Percentiles rank a stretch among this genome's conserved stretches.
Conservation (phyloP, 2,329 filamentous ascomycete species). For the Colletotrichum sp. region DNA sequence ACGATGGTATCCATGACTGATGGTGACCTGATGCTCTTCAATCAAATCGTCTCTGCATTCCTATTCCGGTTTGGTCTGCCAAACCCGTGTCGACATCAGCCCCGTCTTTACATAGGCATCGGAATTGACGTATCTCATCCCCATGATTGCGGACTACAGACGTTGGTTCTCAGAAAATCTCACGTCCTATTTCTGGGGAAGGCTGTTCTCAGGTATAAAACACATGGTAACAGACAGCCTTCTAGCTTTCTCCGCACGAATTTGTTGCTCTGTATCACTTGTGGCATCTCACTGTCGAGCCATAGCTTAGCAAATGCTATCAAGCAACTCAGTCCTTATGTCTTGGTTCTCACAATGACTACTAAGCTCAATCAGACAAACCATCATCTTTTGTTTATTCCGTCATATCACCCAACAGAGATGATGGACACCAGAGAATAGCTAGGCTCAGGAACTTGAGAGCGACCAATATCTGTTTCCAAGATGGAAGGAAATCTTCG, state of each 20-base stretch:
- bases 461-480: neutral
- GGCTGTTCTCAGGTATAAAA: neutral
- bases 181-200: neutral
- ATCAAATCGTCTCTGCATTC: too few relatives aligned
- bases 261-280: too few relatives aligned
- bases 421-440: neutral
- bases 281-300: neutral
- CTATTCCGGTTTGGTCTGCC: neutral
- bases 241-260: too few relatives aligned
- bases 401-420: neutral
- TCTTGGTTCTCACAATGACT: accelerated
- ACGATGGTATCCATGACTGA: accelerated
- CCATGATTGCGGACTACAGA: neutral
- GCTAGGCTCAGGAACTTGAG: neutral
- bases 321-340: neutral
- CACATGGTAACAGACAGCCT: too few relatives aligned
- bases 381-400: neutral
- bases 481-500: neutral
- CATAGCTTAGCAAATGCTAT: accelerated
- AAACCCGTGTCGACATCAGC: neutral
- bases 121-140: neutral
- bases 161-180: neutral
- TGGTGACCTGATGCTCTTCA: neutral
- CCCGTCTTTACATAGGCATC: neutral
- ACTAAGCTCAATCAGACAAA: accelerated